Evolutionary conservation across 768 basidiomycete genomes (phyloP), one percentile per base, ranked within the genome.

Genomic region (Dioszegia aurantiaca): DNA sequence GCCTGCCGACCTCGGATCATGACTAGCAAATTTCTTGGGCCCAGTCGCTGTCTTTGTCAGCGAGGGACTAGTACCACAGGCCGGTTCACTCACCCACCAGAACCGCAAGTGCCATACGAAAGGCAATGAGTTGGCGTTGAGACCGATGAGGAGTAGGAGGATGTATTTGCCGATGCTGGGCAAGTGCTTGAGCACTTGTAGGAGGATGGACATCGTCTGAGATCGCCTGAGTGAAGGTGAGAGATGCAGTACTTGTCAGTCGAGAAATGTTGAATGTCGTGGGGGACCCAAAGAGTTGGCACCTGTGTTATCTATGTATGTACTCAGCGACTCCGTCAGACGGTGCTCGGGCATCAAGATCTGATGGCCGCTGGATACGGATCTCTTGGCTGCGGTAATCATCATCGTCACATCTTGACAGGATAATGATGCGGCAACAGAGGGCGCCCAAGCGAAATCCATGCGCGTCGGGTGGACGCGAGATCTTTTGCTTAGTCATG

Each of bases 91-190:
- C 21, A 53, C 60, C 41, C 57, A 55, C 70, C 61, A 70, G 23
- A 69, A 68, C 46, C 70, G 57, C 42, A 65, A 56, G 53, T 69
- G 72, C 74, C 74, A 76, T 37, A 49, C 30, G 44, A 73, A 62
- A 1, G 72, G 72, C 43, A 64, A 62, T 12, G 69, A 70, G 21
- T 64, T 59, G 3, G 69, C 64, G 41, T 73, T 68, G 52, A 67
- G 36, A 31, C 65, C 27, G 57, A 73, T 37, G 10, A 73, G 43
- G 27, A 73, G 54, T 11, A 73, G 33, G 17, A 73, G 45, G 55
- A 67, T 14, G 31, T 67, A 39, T 55, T 70, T 73, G 36, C 67
- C 71, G 14, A 28, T 8, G 37, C 36, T 24, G 19, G 37, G 46
- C 3, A 27, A 24, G 9, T 21, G 51, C 3, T 26, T 10, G 14